Conservation (phyloP, 768 basidiomycete genomes). For the Lyophyllum atratum region DNA sequence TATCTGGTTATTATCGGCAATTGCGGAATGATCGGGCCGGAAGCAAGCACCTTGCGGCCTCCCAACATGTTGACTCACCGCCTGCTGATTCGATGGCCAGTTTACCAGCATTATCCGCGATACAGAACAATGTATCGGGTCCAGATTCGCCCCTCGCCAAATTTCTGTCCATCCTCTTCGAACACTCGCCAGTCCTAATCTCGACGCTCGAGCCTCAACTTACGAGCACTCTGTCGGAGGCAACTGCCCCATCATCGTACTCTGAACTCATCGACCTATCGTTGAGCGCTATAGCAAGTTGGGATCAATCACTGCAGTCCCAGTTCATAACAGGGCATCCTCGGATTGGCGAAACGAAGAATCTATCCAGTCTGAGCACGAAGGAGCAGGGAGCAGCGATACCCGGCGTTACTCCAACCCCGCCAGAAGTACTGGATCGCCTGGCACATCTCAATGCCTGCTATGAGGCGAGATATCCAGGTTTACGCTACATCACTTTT, state of each 20-base stretch:
- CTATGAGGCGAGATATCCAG: constrained; percentile 75
- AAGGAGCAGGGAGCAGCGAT: constrained; percentile 69
- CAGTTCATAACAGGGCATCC: constrained; percentile 84
- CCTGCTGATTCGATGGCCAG: constrained; percentile 1
- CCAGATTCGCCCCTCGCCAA: constrained; percentile 37
- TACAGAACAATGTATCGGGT: constrained; percentile 31
- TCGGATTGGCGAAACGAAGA: constrained; percentile 81
- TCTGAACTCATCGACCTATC: constrained; percentile 56
- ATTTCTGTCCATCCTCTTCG: constrained; percentile 36
- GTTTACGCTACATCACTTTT: constrained; percentile 88
- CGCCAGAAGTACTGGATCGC: constrained; percentile 72
- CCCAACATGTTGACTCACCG: background rate
- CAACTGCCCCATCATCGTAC: constrained; percentile 40
- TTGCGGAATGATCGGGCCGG: constrained; percentile 2
- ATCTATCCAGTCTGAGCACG: constrained; percentile 73
- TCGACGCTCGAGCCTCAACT: constrained; percentile 53
- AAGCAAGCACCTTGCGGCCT: background rate
- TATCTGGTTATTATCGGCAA: background rate
- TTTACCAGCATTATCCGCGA: constrained; percentile 35
- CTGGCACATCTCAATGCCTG: constrained; percentile 74
- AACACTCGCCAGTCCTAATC: constrained; percentile 58
- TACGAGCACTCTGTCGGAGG: constrained; percentile 27
- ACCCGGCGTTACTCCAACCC: constrained; percentile 49
- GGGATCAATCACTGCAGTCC: constrained; percentile 53
- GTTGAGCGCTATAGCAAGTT: constrained; percentile 48